Evolutionary conservation across 805 yeast genomes (phyloP), one percentile per base, ranked within the genome.

Genomic region (Ascoidea tarda): DNA sequence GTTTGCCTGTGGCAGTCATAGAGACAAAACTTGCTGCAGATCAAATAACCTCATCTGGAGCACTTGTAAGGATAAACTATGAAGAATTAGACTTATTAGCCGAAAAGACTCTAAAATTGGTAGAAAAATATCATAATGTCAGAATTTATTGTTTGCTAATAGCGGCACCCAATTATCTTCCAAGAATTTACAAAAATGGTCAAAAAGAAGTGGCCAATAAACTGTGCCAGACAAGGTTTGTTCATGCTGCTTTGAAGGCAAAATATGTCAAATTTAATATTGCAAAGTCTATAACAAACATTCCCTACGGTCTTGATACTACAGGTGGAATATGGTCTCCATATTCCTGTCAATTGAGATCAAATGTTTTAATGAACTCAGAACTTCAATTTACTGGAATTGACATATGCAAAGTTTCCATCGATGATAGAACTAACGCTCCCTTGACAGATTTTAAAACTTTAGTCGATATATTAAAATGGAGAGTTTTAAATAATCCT

Each of bases 181-280:
- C 99, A 4, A 78, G 96, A 62, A 83, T 95, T 38, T 72, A 81
- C 61, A 72, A 93, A 59, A 81, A 87, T 65, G 96, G 96, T 28
- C 83, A 96, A 6, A 73, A 87, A 21, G 98, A 93, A 59, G 84
- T 93, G 57, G 98, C 98, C 0, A 93, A 90, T 59, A 87, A 81
- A 84, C 75, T 81, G 60, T 88, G 86, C 67, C 87, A 82, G 61
- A 78, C 82, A 58, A 76, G 79, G 58, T 89, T 89, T 62, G 71
- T 81, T 47, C 84, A 81, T 58, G 98, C 98, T 1, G 72, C 76
- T n/a, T 68, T 93, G 28, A 74, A 78, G n/a, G 82, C 95, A 0
- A 82, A 78, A 32, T 90, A 80, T 66, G 88, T 89, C 51, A 88
- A 87, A 62, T 93, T 89, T 62, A 82, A 83, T 55, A 73, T 84